A percentile compares a stretch with the other conserved stretches of the same genome.
Conservation (phyloP, 148 eudicot genomes). For the Rhododendron henanense region DNA sequence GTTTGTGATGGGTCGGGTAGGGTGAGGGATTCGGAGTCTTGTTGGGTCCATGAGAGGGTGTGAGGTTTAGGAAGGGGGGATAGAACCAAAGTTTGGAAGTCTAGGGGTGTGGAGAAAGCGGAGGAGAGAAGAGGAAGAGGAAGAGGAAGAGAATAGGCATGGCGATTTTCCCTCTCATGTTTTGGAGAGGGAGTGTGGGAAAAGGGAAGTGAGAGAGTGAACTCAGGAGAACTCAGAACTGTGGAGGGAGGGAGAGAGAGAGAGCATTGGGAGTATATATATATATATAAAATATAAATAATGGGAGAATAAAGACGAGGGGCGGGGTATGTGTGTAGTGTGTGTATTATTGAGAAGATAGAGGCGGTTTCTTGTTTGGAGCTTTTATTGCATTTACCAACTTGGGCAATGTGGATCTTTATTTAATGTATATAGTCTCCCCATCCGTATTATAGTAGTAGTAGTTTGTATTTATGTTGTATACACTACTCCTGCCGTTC, state of each 20-base stretch:
- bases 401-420: neutral
- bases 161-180: constrained; percentile 18
- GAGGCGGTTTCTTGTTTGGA: constrained; percentile 15
- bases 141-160: neutral
- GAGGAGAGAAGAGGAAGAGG: constrained; percentile 17
- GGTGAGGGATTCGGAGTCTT: constrained; percentile 7
- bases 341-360: neutral
- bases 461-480: no score
- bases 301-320: neutral
- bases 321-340: neutral
- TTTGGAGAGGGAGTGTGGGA: constrained; percentile 1
- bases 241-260: constrained; percentile 19
- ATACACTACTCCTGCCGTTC: no score
- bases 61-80: constrained; percentile 44
- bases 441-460: no score
- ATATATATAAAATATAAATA: neutral
- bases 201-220: neutral
- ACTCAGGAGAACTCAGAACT: neutral
- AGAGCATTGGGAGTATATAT: constrained; percentile 16
- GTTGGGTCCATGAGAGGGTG: constrained; percentile 11
- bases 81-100: constrained; percentile 41
- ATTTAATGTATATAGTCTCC: no score
- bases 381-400: neutral
- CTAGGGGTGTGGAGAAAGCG: constrained; percentile 13
- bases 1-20: neutral